Evolutionary conservation across 495 filamentous ascomycete genomes (phyloP), one percentile per base, ranked within the genome.

Genomic region (Hypoxylon trugodes): DNA sequence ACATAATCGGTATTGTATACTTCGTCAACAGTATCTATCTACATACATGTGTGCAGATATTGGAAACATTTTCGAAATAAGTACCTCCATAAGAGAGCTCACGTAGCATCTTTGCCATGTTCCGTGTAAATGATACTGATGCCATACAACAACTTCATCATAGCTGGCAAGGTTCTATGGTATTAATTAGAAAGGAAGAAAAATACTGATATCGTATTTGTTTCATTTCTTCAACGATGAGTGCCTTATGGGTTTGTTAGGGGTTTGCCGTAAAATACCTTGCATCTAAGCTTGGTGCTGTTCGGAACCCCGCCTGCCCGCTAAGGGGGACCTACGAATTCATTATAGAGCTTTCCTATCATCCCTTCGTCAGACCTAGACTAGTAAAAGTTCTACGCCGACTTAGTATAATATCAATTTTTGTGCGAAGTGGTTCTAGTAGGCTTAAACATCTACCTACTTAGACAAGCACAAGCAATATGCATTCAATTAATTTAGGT

Each of bases 301-400:
- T n/a, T n/a, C n/a, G n/a, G n/a, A 19, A n/a, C 33, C 45, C 16
- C 1, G 12, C 26, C 1, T 21, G 15, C 7, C 28, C 19, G 16
- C 33, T 2, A 13, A 33, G 12, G 28, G 30, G 10, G 7, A 37
- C 15, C 33, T 21, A 40, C 13, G 19, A 49, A 12, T 6, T 18
- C 46, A 37, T 55, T 53, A 42, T 47, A 28, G 52, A 50, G 43
- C 24, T 50, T 25, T 15, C 43, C 38, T 66, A 59, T 55, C 62
- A 60, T 66, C 55, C 18, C 43, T 41, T 54, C 54, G 54, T 65
- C 61, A 65, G 61, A 55, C 28, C 47, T 40, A 15, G 53, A 33
- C 32, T 41, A 33, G 37, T 21, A 45, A 45, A 8, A 61, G 22
- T 15, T 54, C 32, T 15, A 51, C 16, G 32, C 35, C 26, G 33